These are phyloP conservation scores for Aspergillus phoenicis DNA, from an alignment of 2,329 filamentous ascomycete species.

Conservation along the genomic window DNA sequence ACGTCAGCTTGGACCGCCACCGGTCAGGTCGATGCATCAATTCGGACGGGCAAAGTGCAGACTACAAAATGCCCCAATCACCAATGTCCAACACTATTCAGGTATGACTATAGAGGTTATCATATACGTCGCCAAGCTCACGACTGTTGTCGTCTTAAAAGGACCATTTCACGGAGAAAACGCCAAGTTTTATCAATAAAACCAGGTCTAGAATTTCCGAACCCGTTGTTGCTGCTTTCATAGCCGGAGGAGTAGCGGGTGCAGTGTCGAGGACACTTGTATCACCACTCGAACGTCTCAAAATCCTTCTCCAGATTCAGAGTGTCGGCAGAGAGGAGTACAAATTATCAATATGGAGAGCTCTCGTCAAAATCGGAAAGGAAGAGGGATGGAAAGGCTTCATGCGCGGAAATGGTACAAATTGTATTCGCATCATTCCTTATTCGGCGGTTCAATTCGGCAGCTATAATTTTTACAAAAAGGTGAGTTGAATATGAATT, in stretches of 20 bases:
- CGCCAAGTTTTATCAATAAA: conserved; percentile 26
- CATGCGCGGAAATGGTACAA: conserved; percentile 97
- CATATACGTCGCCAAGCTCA: conserved; percentile 6
- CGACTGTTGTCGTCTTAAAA: conserved; percentile 10
- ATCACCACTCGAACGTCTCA: conserved; percentile 90
- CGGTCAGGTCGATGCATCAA: conserved; percentile 26
- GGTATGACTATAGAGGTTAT: conserved; percentile 21
- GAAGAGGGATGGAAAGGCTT: conserved; percentile 97
- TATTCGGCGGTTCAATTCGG: conserved; percentile 98
- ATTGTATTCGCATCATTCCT: conserved; percentile 96
- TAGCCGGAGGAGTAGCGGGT: conserved; percentile 89
- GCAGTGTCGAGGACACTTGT: conserved; percentile 98
- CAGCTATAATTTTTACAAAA: conserved; percentile 96
- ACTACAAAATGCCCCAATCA: conserved; percentile 27
- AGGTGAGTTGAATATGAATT: conserved; percentile 58
- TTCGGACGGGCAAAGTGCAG: conserved; percentile 21
- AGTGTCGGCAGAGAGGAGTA: conserved; percentile 89
- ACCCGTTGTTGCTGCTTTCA: conserved; percentile 86
- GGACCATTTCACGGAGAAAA: conserved; percentile 21
- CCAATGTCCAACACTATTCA: conserved; percentile 23
- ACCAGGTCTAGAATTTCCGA: conserved; percentile 63
- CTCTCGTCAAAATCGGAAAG: conserved; percentile 89
- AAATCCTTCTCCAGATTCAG: conserved; percentile 97
- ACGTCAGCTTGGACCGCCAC: conserved; percentile 41
- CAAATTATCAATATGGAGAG: conserved; percentile 86